Percentiles rank a stretch among this genome's conserved stretches.
These are phyloP conservation scores for Hypocrella siamensis DNA, from an alignment of 2,329 filamentous ascomycete genomes.

Conservation along the genomic window DNA sequence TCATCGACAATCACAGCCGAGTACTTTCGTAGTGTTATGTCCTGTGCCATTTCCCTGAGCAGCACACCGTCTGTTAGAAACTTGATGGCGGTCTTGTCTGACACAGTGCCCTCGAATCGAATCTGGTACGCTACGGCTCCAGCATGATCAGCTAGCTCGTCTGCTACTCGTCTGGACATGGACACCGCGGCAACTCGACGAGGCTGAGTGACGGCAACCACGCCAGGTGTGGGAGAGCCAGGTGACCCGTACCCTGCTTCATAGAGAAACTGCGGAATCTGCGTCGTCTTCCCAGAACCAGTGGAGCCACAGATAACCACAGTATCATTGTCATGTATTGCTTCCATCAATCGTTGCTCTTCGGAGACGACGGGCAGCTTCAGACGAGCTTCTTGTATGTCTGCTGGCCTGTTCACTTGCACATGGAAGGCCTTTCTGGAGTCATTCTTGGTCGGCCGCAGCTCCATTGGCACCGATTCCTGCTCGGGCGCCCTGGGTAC, in stretches of 20 bases:
- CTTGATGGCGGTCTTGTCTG: constrained; percentile 74
- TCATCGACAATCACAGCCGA: constrained; percentile 92
- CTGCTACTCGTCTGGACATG: constrained; percentile 82
- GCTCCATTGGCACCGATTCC: constrained; percentile 53
- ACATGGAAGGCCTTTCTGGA: constrained; percentile 65
- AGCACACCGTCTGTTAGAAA: constrained; percentile 99
- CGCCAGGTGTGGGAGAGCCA: constrained; percentile 64
- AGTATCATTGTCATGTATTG: constrained; percentile 78
- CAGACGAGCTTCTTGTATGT: constrained; percentile 64
- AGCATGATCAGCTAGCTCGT: constrained; percentile 69
- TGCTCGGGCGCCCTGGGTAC: constrained; percentile 50
- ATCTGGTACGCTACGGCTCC: constrained; percentile 81
- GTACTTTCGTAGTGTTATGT: constrained; percentile 79
- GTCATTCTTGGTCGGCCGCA: constrained; percentile 42
- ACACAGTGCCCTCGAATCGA: constrained; percentile 76
- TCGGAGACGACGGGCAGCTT: constrained; percentile 83
- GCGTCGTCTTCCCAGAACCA: constrained; percentile 94
- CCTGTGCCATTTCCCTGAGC: constrained; percentile 76
- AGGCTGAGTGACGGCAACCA: constrained; percentile 92
- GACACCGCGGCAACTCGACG: constrained; percentile 89
- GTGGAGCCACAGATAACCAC: constrained; percentile 91
- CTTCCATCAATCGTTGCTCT: constrained; percentile 96
- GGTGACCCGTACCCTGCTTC: constrained; percentile 81
- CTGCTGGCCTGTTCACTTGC: constrained; percentile 48
- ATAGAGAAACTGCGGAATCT: constrained; percentile 89